Conservation (phyloP, 495 filamentous ascomycete genomes). For the Podospora bellae-mahoneyi region DNA sequence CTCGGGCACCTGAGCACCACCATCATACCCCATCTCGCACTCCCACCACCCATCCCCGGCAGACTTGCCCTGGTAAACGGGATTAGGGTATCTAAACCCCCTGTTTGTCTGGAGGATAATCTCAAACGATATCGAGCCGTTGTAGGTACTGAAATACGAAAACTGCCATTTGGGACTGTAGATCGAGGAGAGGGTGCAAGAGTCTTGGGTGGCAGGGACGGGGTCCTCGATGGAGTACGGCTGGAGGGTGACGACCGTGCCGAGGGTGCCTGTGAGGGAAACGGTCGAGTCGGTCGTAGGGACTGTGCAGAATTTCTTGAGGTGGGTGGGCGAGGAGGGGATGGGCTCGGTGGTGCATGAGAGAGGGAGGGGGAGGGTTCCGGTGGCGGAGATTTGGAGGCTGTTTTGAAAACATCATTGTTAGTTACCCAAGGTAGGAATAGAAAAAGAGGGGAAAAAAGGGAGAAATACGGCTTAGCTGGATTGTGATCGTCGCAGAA, state of each 20-base stretch:
- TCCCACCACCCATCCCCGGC: constrained; percentile 18
- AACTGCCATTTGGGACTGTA: constrained; percentile 29
- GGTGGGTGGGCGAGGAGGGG: not conserved
- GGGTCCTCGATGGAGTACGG: constrained; percentile 32
- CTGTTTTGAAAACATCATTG: not conserved
- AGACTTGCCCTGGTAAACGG: constrained; percentile 13
- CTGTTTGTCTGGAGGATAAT: constrained; percentile 23
- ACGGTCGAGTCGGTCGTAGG: constrained; percentile 1
- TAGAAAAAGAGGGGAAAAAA: not conserved
- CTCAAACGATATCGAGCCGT: constrained; percentile 20
- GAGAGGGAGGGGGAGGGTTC: constrained; percentile 11
- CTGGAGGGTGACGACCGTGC: constrained; percentile 13
- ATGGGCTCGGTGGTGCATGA: constrained; percentile 2
- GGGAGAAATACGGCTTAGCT: constrained; percentile 25
- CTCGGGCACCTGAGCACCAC: constrained; percentile 8
- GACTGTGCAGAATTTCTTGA: not conserved
- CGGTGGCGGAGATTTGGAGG: constrained; percentile 21
- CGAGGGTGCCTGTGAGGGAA: constrained; percentile 16
- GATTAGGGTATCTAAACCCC: constrained; percentile 28
- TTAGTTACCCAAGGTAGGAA: not conserved
- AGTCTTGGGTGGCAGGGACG: constrained; percentile 19
- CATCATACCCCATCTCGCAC: constrained; percentile 25
- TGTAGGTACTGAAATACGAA: constrained; percentile 18
- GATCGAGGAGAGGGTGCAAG: constrained; percentile 31
- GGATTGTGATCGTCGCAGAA: constrained; percentile 32